Conservation (phyloP, 306 rosid genomes). For the Rosa chinensis region DNA sequence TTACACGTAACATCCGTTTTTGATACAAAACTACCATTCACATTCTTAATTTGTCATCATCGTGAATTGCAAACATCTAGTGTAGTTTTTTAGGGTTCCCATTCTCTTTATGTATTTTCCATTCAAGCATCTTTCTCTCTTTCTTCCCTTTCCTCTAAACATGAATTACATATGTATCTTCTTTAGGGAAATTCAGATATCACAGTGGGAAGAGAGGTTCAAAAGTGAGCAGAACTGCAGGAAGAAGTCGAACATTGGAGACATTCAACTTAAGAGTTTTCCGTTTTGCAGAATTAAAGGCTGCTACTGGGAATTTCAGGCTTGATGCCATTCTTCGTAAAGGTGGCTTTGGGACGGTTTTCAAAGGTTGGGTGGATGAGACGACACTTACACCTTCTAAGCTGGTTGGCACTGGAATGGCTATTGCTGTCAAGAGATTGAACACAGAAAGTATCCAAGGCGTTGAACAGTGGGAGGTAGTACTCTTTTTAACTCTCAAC, state of each 20-base stretch:
- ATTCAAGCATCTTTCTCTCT: no score
- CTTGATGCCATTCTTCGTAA: conserved; percentile 66
- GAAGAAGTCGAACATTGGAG: conserved; percentile 45
- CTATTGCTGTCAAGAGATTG: conserved; percentile 70
- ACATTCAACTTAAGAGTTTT: conserved; percentile 55
- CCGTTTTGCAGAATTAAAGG: conserved; percentile 54
- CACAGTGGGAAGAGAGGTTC: conserved; percentile 34
- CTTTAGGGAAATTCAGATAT: conserved; percentile 43
- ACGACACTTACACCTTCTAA: no score
- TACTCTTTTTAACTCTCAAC: no score
- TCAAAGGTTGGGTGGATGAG: not conserved
- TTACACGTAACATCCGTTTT: no score
- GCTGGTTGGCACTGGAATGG: conserved; percentile 24
- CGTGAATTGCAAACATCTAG: no score
- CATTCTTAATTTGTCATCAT: no score
- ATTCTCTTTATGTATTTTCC: no score
- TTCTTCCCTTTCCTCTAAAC: no score
- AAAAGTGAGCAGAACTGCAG: conserved; percentile 47
- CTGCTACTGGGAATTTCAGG: conserved; percentile 60
- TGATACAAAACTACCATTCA: no score
- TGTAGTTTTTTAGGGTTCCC: no score
- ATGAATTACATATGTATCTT: not conserved
- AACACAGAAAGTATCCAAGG: not conserved
- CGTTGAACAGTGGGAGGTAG: no score
- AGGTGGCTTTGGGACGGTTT: not conserved